Conservation (phyloP, 2,329 filamentous ascomycete species). For the Fusarium tupiense region DNA sequence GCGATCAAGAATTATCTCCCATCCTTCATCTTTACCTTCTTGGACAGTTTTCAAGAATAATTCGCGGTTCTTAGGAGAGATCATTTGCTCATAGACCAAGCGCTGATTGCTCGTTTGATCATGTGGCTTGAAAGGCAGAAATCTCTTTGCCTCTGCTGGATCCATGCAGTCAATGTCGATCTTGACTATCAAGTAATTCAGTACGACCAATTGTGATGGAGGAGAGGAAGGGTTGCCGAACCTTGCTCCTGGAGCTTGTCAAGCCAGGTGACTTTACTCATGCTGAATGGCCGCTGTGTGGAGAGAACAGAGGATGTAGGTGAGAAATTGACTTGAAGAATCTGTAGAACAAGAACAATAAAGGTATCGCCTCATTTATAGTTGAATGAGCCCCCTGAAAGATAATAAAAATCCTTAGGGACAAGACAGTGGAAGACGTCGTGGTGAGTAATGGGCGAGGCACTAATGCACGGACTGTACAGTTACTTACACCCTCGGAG, state of each 20-base stretch:
- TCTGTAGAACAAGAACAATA: too few species aligned
- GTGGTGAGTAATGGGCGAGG: background rate
- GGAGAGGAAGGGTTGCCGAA: rapidly evolving
- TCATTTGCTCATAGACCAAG: slow-evolving; percentile 9
- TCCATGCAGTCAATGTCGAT: slow-evolving; percentile 12
- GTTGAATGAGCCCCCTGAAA: too few species aligned
- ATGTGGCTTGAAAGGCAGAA: slow-evolving; percentile 1
- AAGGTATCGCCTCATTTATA: background rate
- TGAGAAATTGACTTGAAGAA: background rate
- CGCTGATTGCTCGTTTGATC: slow-evolving; percentile 19
- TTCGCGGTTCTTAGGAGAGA: background rate
- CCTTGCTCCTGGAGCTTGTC: background rate
- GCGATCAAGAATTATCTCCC: background rate
- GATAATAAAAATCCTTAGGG: rapidly evolving
- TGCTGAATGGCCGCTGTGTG: background rate
- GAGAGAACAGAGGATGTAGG: rapidly evolving
- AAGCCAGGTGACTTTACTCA: slow-evolving; percentile 1
- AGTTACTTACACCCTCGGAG: background rate
- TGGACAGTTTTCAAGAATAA: background rate
- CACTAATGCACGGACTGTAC: slow-evolving; percentile 16
- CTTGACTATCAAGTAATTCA: background rate
- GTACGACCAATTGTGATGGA: rapidly evolving
- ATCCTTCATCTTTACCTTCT: slow-evolving; percentile 5
- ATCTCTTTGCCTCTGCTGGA: background rate
- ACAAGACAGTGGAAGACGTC: too few species aligned